Base-by-base conservation (phyloP, 495 filamentous ascomycete genomes). In the Daldinia decipiens region DNA sequence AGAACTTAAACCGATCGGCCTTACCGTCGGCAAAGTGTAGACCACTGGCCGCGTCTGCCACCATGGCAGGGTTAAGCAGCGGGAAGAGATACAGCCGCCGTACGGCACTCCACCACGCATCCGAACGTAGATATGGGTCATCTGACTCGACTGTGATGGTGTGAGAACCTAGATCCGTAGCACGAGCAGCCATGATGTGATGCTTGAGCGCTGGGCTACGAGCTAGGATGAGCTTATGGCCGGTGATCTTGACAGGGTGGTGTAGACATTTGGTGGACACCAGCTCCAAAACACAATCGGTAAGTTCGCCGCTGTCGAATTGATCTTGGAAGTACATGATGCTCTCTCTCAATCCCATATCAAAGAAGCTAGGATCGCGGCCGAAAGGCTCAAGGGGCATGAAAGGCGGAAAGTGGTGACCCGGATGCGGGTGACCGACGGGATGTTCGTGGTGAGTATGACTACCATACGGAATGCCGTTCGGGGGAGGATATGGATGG, bases 191-290 rank as follows among this genome's bases (percentile, higher is more conserved):
- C 62, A 77, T 60, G 24, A 77, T 76, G 32, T 70, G 65, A 8
- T 76, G 67, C 68, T 77, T 79, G 13, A 89, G 68, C 4, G 76
- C 76, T 9, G 79, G 77, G 71, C 85, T 88, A 53, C 83, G 84
- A 24, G 83, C 81, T 53, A 88, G 65, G 2, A 89, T 74, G 19
- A 88, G 74, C 40, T 82, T 83, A 68, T 87, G 87, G 26, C 79
- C 84, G n/a, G 71, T 79, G 27, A 82, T 81, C 51, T 71, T 73
- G 43, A 85, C 68, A 0, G 79, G 79, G 56, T 73, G 69, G 21
- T 79, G 76, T 34, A 75, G 72, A 27, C 73, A 78, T 58, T 81
- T 79, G 5, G 77, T 67, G 34, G 81, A 82, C 2, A 78, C 76
- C 7, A 86, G 76, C 67, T 85, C 82, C n/a, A 87, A 67, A 19